Evolutionary conservation across 2,329 filamentous ascomycete species (phyloP).

Genomic region (Penicillium sp.): DNA sequence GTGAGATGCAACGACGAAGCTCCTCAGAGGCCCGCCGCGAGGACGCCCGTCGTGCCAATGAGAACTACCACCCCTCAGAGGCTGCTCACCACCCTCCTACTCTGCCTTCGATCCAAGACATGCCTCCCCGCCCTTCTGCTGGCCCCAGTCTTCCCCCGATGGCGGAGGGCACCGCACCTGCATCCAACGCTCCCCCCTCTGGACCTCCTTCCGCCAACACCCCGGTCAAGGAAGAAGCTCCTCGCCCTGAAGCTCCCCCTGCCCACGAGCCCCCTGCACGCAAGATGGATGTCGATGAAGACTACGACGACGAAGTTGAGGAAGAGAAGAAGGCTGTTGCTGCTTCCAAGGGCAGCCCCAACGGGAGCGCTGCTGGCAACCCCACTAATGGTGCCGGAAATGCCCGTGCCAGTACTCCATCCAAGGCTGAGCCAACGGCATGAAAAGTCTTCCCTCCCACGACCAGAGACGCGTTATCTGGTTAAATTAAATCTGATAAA

Average conservation of each 20-base stretch:
- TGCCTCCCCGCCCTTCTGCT: conserved; percentile 40
- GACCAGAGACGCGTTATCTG: not conserved
- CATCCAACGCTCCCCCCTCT: conserved; percentile 38
- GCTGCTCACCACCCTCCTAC: conserved; percentile 73
- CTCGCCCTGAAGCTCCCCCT: conserved; percentile 42
- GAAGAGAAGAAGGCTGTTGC: conserved; percentile 56
- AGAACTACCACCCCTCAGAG: conserved; percentile 84
- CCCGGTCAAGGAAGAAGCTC: conserved; percentile 49
- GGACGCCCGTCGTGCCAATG: conserved; percentile 62
- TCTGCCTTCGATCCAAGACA: conserved; percentile 44
- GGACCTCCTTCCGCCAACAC: conserved; percentile 41
- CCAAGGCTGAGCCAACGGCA: conserved; percentile 27
- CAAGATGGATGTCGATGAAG: conserved; percentile 94
- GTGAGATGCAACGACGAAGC: conserved; percentile 63
- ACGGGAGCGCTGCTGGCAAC: conserved; percentile 25
- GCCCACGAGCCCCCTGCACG: conserved; percentile 74
- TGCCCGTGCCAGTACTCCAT: conserved; percentile 23
- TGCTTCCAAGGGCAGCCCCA: conserved; percentile 30
- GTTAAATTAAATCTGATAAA: not conserved
- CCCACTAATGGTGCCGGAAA: conserved; percentile 22
- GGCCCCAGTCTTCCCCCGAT: conserved; percentile 51
- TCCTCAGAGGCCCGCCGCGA: conserved; percentile 63
- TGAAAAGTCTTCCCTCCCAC: conserved; percentile 13
- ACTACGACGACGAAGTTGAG: conserved; percentile 90
- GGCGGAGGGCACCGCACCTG: conserved; percentile 37